Conservation (phyloP, 129 eudicot genomes). For the Rutidosis leptorrhynchoides region DNA sequence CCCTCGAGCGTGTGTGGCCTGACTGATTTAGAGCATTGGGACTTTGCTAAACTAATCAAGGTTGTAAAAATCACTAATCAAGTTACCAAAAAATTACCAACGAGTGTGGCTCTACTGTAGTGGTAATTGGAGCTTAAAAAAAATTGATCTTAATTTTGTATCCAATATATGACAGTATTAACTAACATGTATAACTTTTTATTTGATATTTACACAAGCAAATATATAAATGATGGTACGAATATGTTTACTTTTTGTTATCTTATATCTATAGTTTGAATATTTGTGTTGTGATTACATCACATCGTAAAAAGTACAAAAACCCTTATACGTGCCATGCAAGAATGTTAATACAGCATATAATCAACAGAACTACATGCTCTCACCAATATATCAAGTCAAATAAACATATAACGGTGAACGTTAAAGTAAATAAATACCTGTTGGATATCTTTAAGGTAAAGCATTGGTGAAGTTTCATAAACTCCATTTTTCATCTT, state of each 20-base stretch:
- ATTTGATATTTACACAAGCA: neutral
- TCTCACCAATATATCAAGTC: neutral
- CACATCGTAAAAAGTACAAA: neutral
- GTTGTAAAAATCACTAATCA: too few species aligned
- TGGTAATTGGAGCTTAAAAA: neutral
- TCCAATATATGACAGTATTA: neutral
- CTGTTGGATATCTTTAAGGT: constrained; percentile 72
- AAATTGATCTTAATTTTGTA: neutral
- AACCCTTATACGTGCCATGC: neutral
- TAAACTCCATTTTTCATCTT: constrained; percentile 70
- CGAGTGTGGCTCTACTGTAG: neutral
- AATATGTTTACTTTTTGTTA: neutral
- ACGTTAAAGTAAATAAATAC: constrained; percentile 33
- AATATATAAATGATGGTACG: neutral
- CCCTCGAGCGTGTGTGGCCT: too few species aligned
- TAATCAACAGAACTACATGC: neutral
- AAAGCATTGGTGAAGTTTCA: constrained; percentile 60
- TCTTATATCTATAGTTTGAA: too few species aligned
- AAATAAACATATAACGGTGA: neutral
- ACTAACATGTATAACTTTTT: too few species aligned
- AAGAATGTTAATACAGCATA: neutral
- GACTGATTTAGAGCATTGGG: too few species aligned
- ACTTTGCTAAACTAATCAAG: too few species aligned
- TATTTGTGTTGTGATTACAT: neutral
- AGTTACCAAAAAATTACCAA: too few species aligned